Evolutionary conservation across 1,139 yeast species (phyloP).

Genomic region (Blastobotrys proliferans): DNA sequence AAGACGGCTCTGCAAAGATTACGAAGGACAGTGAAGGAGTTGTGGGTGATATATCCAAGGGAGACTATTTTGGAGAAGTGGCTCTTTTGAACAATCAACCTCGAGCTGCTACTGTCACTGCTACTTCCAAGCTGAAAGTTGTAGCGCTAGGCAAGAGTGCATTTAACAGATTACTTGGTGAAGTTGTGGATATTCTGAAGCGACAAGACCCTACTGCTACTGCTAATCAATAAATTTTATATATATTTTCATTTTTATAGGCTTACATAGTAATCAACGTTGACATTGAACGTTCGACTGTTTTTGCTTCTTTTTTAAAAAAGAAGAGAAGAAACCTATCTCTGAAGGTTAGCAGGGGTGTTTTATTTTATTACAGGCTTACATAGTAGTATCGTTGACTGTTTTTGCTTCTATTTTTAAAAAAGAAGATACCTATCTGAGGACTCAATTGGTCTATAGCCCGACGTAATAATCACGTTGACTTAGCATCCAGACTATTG

Average conservation of each 20-base stretch:
- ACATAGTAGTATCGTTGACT: too few relatives aligned
- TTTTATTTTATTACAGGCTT: too few relatives aligned
- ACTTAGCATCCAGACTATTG: conserved; percentile 46
- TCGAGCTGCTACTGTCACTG: conserved; percentile 90
- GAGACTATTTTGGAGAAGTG: conserved; percentile 95
- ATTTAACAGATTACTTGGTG: conserved; percentile 89
- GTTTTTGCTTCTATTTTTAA: too few relatives aligned
- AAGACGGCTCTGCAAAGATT: conserved; percentile 80
- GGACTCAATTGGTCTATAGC: too few relatives aligned
- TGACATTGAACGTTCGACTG: too few relatives aligned
- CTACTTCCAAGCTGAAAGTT: conserved; percentile 70
- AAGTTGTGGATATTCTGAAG: conserved; percentile 79
- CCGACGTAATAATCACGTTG: conserved; percentile 40
- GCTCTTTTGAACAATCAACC: conserved; percentile 90
- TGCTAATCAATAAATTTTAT: too few relatives aligned
- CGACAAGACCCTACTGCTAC: conserved; percentile 70
- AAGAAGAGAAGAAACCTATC: too few relatives aligned
- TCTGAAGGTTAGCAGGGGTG: too few relatives aligned
- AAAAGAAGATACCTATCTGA: background rate
- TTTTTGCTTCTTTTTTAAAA: too few relatives aligned
- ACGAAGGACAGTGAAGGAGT: conserved; percentile 55
- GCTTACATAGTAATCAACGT: background rate
- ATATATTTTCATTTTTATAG: background rate
- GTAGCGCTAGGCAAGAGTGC: conserved; percentile 91
- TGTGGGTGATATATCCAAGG: conserved; percentile 61